Evolutionary conservation across 257 asterid genomes (phyloP), one percentile per base, ranked within the genome.

Genomic region (Dorcoceras hygrometricum): DNA sequence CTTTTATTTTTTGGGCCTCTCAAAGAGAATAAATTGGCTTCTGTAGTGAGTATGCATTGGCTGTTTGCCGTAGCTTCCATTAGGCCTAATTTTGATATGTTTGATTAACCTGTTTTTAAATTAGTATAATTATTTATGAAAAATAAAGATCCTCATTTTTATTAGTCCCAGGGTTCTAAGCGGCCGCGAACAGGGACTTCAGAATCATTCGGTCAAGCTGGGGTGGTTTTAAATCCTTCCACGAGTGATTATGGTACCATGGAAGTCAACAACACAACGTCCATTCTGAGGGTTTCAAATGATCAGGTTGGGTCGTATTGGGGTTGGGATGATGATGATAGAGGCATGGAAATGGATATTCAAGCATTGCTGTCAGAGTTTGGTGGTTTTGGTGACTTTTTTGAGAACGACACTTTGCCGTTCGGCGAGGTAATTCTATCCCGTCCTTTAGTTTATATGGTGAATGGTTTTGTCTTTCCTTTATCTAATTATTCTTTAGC

Each of bases 341-440:
- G 82, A 68, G 93, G 90, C 70, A 68, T 79, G 64, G 85, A 86
- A 70, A 82, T 87, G 87, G 97, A 94, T 84, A 94, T 94, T 70
- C 84, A 94, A 80, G 88, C 95, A 62, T 82, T 94, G 66, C 80
- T 90, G 43, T 82, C 95, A 5, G 99, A 94, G 88, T 94, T 94
- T 81, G 97, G 99, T 73, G 97, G 80, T 81, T 94, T 94, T 74
- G 99, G 97, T 59, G 99, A 94, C 78, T 90, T 94, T 74, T 94
- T 94, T 76, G 95, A 84, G 88, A 78, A 69, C 78, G 99, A 94
- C 54, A 82, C 75, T 70, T 80, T 90, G 71, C 92, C 99, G 26
- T 80, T 94, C 58, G 99, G 99, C 63, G 99, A 94, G 97, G 99
- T 94, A 88, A 76, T 70, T n/a, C 53, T 50, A 60, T 70, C 36